Base-by-base conservation (phyloP, 805 yeast species). In the Wickerhamomyces chaumierensis region DNA sequence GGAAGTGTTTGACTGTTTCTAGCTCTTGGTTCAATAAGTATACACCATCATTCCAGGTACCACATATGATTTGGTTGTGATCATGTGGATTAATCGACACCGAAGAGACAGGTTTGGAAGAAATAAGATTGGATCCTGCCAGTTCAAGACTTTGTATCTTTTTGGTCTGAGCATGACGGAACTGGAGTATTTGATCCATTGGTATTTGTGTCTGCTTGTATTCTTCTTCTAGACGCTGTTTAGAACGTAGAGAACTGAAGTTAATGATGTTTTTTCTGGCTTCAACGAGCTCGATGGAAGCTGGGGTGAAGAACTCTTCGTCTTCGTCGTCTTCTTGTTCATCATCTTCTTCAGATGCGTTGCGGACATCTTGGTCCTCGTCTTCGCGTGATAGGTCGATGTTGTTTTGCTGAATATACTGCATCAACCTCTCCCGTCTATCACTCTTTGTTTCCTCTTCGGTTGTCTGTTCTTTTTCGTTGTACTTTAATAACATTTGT, bases 251-350 rank as follows among this genome's bases (percentile, higher is more conserved):
- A 3, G 81, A 47, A 0, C 95, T 79, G 39, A 58, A 60, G 5
- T 57, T 42, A 0, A 86, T 70, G 0, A 88, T 63, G 2, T 46
- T 42, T 29, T 59, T 54, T 37, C 97, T 66, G 0, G 75, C 68
- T 2, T 65, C 60, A 7, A 68, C 58, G 9, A 88, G 56, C 5
- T 65, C 71, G 3, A 59, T 61, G 0, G 71, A 57, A 0, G 94
- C 95, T 0, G 94, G 94, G 0, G 95, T 86, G 51, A 76, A 86
- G 51, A 81, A 87, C 42, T 86, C 95, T 37, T 80, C 94, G 13
- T 83, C 80, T 9, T 75, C 79, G 1, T 67, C 77, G 3, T 62
- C 73, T 1, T 59, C 68, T 1, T 57, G n/a, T n/a, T n/a, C n/a
- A n/a, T n/a, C n/a, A n/a, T n/a, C n/a, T n/a, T n/a, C 70, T 6